These are phyloP conservation scores for Lentithecium fluviatile DNA, from an alignment of 495 filamentous ascomycete species.

Conservation along the genomic window DNA sequence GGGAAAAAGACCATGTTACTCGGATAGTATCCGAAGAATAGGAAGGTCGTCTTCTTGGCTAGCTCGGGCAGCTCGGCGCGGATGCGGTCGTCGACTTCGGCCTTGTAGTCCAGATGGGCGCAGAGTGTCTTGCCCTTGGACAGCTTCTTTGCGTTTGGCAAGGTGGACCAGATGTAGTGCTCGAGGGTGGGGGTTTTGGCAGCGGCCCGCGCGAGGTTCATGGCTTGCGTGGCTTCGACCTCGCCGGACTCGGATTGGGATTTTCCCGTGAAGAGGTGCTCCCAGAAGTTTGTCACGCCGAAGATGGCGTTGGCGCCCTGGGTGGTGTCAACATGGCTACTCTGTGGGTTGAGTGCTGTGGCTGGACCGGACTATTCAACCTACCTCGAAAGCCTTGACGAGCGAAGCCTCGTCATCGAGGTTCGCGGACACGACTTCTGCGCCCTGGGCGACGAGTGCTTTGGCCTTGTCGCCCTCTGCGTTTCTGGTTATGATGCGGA, in stretches of 20 bases:
- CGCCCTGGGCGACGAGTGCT: slow-evolving; percentile 24
- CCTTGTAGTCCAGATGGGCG: slow-evolving; percentile 41
- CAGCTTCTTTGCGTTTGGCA: slow-evolving; percentile 39
- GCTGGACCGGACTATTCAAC: not conserved
- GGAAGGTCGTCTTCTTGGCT: slow-evolving; percentile 35
- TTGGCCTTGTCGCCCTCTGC: slow-evolving; percentile 19
- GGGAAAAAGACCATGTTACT: slow-evolving; percentile 13
- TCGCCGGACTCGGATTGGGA: slow-evolving; percentile 15
- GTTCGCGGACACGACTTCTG: slow-evolving; percentile 28
- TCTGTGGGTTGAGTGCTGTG: not conserved
- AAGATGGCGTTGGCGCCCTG: slow-evolving; percentile 31
- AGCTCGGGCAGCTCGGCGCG: slow-evolving; percentile 28
- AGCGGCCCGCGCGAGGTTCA: slow-evolving; percentile 48
- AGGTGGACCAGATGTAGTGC: slow-evolving; percentile 51
- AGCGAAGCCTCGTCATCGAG: slow-evolving; percentile 27
- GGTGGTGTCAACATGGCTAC: not conserved
- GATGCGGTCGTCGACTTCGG: slow-evolving; percentile 37
- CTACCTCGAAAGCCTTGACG: slow-evolving; percentile 33
- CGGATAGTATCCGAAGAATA: slow-evolving; percentile 25
- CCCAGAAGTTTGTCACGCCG: slow-evolving; percentile 35
- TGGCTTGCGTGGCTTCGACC: slow-evolving; percentile 43
- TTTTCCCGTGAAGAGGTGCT: slow-evolving; percentile 24
- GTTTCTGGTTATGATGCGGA: slow-evolving; percentile 33
- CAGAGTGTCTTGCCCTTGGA: slow-evolving; percentile 28
- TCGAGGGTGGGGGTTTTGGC: slow-evolving; percentile 42